Base-by-base conservation (phyloP, 148 eudicot species). In the Camellia lanceoleosa region DNA sequence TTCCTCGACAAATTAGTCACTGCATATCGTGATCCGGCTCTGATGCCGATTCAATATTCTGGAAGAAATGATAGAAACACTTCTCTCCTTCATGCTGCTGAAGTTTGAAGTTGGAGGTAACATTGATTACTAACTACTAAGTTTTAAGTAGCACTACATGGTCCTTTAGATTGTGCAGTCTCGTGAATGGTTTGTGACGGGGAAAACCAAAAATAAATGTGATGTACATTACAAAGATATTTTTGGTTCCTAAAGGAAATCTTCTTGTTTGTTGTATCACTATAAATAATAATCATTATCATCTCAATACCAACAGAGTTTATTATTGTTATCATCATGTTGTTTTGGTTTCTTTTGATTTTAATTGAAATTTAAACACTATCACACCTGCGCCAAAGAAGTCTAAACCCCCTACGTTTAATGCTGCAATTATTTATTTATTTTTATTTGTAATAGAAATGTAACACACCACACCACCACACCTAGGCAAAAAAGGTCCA, bases 1-100 rank as follows among this genome's bases (percentile, higher is more conserved):
- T 95, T 95, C 79, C 79, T 86, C 38, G 92, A 90, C 18, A 84
- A 85, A 30, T 88, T 95, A 76, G 84, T 56, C 6, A 82, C 87
- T 75, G 97, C 92, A 49, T 95, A 95, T 89, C 86, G 82, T 68
- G 97, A 95, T 87, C 98, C 98, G 12, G 96, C 92, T 51, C 80
- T 93, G 75, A 83, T 70, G 82, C 89, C 90, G 4, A 79, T 75
- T 70, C 85, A 73, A 59, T 75, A 74, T 74, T 76, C 87, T 23
- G 82, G 80, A 72, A 80, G 78, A 68, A 80, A 77, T 5, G 88
- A 83, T 76, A 49, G 84, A 47, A 86, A 71, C 55, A 80, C 73
- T 44, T 60, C 92, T 77, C 97, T 95, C 38, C 97, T 95, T 81
- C 91, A 79, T 42, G 71, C 84, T 60, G 56, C 77, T 49, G 77